phyloP scores from a whole-genome alignment of 2,329 filamentous ascomycete species.

The Colletotrichum scovillei region DNA sequence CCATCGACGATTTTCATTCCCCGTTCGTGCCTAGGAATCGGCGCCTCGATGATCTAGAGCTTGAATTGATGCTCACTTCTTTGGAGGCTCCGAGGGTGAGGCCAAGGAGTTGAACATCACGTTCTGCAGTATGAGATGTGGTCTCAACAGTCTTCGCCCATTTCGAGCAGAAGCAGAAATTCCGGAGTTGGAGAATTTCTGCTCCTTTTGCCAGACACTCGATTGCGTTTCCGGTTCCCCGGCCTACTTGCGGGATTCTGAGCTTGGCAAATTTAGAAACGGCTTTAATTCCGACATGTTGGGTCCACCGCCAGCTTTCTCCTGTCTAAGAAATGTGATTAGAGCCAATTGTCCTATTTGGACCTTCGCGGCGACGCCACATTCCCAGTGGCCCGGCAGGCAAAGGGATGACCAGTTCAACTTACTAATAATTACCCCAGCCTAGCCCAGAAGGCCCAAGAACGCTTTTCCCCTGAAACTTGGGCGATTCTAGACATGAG shows the following conservation, averaged over 20 bases:
- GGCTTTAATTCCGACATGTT: not conserved
- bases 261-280: not conserved
- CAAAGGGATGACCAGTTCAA: no score
- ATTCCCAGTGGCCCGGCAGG: not conserved
- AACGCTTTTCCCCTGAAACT: not conserved
- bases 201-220: not conserved
- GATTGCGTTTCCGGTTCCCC: not conserved
- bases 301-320: not conserved
- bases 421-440: not conserved
- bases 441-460: not conserved
- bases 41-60: no score
- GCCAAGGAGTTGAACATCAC: no score
- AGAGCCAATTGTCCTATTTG: not conserved
- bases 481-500: no score
- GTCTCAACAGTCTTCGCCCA: no score
- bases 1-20: no score
- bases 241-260: not conserved
- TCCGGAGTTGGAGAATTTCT: not conserved
- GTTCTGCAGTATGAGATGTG: no score
- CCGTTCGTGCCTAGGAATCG: no score
- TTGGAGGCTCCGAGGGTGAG: no score
- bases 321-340: not conserved
- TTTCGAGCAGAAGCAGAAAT: no score
- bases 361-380: not conserved
- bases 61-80: no score